phyloP scores from a whole-genome alignment of 1,139 yeast genomes.

The Wickerhamomyces sp. region DNA sequence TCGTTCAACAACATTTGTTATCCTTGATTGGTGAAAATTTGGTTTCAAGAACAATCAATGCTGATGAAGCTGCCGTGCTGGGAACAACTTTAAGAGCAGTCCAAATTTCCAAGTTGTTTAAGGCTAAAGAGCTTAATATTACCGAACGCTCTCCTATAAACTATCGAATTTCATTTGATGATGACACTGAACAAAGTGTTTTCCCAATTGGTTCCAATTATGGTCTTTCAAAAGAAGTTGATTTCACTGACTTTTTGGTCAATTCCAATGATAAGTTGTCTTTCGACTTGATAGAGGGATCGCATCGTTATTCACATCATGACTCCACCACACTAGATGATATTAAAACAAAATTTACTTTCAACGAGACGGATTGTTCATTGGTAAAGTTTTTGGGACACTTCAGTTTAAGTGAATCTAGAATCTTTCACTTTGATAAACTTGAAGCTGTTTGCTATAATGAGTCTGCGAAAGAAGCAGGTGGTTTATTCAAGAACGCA shows the following conservation, averaged over 20 bases:
- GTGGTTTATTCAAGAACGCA: conserved; percentile 13
- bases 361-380: conserved; percentile 41
- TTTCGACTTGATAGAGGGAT: conserved; percentile 53
- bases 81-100: conserved; percentile 87
- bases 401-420: conserved; percentile 44
- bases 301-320: conserved; percentile 36
- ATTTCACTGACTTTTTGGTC: conserved; percentile 10
- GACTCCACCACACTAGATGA: conserved; percentile 16
- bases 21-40: conserved; percentile 54
- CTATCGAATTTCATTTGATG: conserved; percentile 36
- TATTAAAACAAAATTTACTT: conserved; percentile 28
- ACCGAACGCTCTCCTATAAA: conserved; percentile 48
- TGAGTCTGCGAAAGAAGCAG: conserved; percentile 3
- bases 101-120: conserved; percentile 52
- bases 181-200: conserved; percentile 24
- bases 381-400: conserved; percentile 38
- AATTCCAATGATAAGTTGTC: conserved; percentile 6
- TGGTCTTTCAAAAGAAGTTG: conserved; percentile 28
- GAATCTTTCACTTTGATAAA: conserved; percentile 41
- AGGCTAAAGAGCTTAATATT: conserved; percentile 55
- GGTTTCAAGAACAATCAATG: conserved; percentile 84
- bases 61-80: conserved; percentile 91
- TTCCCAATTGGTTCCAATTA: conserved; percentile 40
- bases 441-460: conserved; percentile 38
- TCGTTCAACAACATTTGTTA: conserved; percentile 59